Base-by-base conservation (phyloP, 352 stramenopile species). In the Blastocystis sp. region DNA sequence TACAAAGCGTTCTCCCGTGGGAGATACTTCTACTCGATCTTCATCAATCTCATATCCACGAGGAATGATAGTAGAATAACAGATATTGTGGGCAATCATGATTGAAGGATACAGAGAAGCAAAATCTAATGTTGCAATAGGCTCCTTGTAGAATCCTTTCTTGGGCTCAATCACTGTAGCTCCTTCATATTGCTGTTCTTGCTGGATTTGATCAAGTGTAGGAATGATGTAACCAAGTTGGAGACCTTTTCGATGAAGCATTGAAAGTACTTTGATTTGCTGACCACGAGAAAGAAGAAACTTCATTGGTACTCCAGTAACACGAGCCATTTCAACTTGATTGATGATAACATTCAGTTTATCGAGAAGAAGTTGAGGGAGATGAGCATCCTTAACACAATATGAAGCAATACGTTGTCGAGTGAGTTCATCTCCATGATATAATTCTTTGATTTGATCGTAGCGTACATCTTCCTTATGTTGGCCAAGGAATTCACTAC, bases 401-500 rank as follows among this genome's bases (percentile, higher is more conserved):
- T 99, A 99, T 6, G 98, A 94, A 27, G 97, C 96, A 29, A 99
- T 91, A 58, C 97, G 94, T 88, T 98, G 94, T 32, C 97, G 93
- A 87, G 98, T 96, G 81, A 98, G 96, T 88, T 98, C 95, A 69
- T 92, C 97, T 74, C 97, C 97, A 75, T 94, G 93, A 87, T 96
- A 93, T 37, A 96, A 88, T 71, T 96, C 93, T 14, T 92, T 97
- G 89, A 99, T 99, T 88, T 99, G 99, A 73, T 93, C 96, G 89
- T 99, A 95, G 66, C 98, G 96, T 11, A 99, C 96, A 90, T 99
- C 96, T 91, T 99, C 97, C 89, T 99, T 99, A 88, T 99, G 96
- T 87, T 98, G 94, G 0, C 94, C 94, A 0, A 99, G 89, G 88
- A 98, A 99, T 61, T 97, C 93, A 19, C 95, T 92, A 89, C 95